Percentiles rank a stretch among this genome's conserved stretches.
Evolutionary conservation across 441 rosid genomes (phyloP).

Genomic region (Adansonia grandidieri): DNA sequence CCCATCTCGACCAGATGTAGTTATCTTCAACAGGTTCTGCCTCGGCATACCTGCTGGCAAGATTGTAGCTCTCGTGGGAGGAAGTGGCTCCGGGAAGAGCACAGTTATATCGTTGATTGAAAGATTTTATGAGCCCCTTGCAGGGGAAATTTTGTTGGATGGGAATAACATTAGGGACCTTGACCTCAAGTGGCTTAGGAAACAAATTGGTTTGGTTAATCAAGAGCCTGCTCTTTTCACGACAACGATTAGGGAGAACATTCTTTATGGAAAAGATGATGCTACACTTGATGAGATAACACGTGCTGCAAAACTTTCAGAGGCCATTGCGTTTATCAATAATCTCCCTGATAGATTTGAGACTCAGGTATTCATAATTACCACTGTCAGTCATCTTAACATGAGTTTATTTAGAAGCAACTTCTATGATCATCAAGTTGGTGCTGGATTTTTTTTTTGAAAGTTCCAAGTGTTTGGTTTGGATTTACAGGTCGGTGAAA

Average conservation of each 20-base stretch:
- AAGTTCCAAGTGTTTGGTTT: background rate
- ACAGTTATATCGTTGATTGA: slow-evolving; percentile 85
- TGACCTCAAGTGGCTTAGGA: slow-evolving; percentile 87
- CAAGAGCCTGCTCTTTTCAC: slow-evolving; percentile 98
- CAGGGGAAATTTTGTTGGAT: slow-evolving; percentile 68
- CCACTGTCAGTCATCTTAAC: background rate
- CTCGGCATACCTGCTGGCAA: slow-evolving; percentile 73
- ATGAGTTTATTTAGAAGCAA: background rate
- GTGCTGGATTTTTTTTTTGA: background rate
- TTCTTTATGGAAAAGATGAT: slow-evolving; percentile 84
- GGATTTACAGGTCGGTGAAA: slow-evolving; percentile 75
- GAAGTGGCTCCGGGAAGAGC: slow-evolving; percentile 98
- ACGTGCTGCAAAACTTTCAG: slow-evolving; percentile 87
- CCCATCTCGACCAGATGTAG: slow-evolving; percentile 82
- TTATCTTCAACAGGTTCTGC: slow-evolving; percentile 59
- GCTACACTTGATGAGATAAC: slow-evolving; percentile 72
- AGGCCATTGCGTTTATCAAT: slow-evolving; percentile 76
- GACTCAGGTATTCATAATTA: slow-evolving; percentile 65
- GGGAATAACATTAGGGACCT: slow-evolving; percentile 62
- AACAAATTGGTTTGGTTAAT: slow-evolving; percentile 87
- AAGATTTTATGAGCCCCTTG: slow-evolving; percentile 80
- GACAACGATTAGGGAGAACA: slow-evolving; percentile 79
- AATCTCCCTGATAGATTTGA: slow-evolving; percentile 94
- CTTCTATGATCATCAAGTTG: background rate
- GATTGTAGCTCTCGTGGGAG: slow-evolving; percentile 89